These are phyloP conservation scores for Clathrospora elynae DNA, from an alignment of 2,329 filamentous ascomycete genomes.

Conservation along the genomic window DNA sequence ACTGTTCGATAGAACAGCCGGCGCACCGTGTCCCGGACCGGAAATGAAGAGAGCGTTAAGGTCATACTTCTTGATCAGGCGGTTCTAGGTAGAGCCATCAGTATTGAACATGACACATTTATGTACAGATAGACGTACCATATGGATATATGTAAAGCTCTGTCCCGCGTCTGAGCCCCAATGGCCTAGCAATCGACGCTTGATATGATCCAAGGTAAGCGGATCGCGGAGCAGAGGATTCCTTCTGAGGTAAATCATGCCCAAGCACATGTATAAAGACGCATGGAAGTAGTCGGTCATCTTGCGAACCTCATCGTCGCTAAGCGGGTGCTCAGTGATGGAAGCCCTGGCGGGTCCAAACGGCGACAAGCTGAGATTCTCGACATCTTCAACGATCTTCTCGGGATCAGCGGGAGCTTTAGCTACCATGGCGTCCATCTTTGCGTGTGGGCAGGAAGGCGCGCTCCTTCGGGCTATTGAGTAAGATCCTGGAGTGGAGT, in stretches of 20 bases:
- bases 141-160: constrained; percentile 80
- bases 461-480: constrained; percentile 5
- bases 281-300: constrained; percentile 76
- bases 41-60: constrained; percentile 74
- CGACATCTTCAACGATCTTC: constrained; percentile 36
- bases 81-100: constrained; percentile 54
- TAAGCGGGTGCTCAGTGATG: constrained; percentile 64
- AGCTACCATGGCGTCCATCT: constrained; percentile 34
- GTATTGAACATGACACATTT: not conserved
- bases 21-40: constrained; percentile 78
- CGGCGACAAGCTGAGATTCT: constrained; percentile 56
- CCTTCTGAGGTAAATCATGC: constrained; percentile 78
- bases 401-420: constrained; percentile 30
- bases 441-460: constrained; percentile 11
- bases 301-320: constrained; percentile 68
- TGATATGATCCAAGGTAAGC: constrained; percentile 71
- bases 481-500: constrained; percentile 8
- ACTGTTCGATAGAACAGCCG: constrained; percentile 74
- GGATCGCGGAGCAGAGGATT: constrained; percentile 75
- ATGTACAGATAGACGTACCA: constrained; percentile 46
- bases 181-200: constrained; percentile 74
- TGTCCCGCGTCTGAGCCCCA: constrained; percentile 83
- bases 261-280: constrained; percentile 74
- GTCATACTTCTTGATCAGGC: constrained; percentile 79
- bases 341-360: constrained; percentile 71